Evolutionary conservation across 148 eudicot genomes (phyloP).

Genomic region (Bassia scoparia): DNA sequence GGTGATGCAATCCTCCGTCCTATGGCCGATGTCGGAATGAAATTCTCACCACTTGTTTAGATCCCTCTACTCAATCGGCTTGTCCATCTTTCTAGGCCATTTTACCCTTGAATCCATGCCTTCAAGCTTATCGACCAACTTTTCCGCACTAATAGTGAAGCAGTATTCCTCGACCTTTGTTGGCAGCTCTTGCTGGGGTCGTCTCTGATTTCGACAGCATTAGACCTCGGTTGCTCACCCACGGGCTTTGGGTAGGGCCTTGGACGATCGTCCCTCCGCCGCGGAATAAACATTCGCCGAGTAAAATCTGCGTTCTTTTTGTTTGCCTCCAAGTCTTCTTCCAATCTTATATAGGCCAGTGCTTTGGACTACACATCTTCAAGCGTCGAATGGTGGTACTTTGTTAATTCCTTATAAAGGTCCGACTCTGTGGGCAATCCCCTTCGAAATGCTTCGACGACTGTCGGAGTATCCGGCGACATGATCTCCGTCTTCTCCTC

Average conservation of each 20-base stretch:
- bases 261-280: neutral
- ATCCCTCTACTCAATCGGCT: neutral
- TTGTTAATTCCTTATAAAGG: neutral
- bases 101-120: neutral
- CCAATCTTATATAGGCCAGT: neutral
- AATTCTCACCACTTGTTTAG: neutral
- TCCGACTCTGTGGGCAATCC: neutral
- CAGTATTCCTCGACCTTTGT: neutral
- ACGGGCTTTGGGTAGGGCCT: neutral
- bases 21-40: neutral
- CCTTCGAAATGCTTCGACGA: neutral
- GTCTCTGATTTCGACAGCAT: neutral
- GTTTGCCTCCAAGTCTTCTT: neutral
- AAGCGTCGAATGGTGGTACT: neutral
- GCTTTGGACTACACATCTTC: neutral
- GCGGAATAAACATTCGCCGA: neutral
- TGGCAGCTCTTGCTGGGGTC: neutral
- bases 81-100: neutral
- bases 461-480: neutral
- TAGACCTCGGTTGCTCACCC: neutral
- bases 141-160: neutral
- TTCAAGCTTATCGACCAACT: neutral
- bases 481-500: neutral
- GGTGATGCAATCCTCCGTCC: neutral
- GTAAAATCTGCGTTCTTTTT: neutral